Evolutionary conservation across 768 basidiomycete genomes (phyloP), one percentile per base, ranked within the genome.

Genomic region (Lactarius evosmus): DNA sequence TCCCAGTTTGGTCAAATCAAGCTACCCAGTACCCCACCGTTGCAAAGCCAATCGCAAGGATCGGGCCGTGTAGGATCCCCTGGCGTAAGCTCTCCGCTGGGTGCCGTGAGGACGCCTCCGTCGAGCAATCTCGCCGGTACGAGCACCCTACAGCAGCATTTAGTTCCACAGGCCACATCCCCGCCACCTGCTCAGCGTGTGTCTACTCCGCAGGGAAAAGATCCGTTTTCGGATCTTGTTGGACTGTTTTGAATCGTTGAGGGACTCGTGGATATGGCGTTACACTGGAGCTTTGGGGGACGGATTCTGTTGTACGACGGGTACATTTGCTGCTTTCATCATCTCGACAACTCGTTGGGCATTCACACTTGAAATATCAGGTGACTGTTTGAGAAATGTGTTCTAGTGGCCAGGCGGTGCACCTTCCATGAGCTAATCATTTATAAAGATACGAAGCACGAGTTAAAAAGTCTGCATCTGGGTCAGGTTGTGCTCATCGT

Each of bases 151-250:
- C 66, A 60, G 46, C 62, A 68, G 62, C 41, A 49, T 62, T 54
- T 60, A 55, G 52, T 40, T 33, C 41, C 67, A 49, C 51, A 62
- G n/a, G 49, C 40, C 44, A 52, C 58, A 56, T 51, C 65, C 16
- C 55, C 58, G 55, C 61, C 65, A 33, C n/a, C 62, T 27, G 53
- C 65, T 59, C 65, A 65, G 53, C 68, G 65, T 60, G 38, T 73
- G 7, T 70, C 58, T 62, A 52, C 76, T 66, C 69, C 73, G 50
- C 80, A 82, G 66, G 78, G 76, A 61, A 93, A 90, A 72, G 91
- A 93, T 74, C 91, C 92, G 46, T 93, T 93, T 70, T 89, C 90
- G 7, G 91, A 93, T 75, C 78, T 93, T 38, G 90, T 81, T 2
- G 87, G 87, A 22, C 74, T 93, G 60, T 92, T 93, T 73, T 93